phyloP scores from a whole-genome alignment of 805 yeast genomes.

The Schwanniomyces occidentalis region DNA sequence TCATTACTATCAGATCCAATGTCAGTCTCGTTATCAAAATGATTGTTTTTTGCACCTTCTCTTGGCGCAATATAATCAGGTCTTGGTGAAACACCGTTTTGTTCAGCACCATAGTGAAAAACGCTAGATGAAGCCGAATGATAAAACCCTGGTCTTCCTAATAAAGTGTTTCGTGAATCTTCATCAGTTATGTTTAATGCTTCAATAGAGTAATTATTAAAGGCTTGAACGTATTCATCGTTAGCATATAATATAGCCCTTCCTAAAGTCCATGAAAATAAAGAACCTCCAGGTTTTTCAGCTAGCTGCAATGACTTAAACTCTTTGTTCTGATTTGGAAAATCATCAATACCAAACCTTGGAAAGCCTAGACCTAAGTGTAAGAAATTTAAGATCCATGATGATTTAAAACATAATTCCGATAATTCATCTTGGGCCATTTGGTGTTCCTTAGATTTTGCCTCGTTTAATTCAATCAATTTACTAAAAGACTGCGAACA shows the following conservation, averaged over 20 bases:
- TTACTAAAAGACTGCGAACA: constrained; percentile 46
- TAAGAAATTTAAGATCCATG: constrained; percentile 57
- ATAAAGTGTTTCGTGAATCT: background rate
- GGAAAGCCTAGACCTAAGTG: constrained; percentile 65
- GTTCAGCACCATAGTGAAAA: constrained; percentile 57
- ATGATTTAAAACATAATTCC: constrained; percentile 60
- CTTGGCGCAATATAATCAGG: constrained; percentile 38
- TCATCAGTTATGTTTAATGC: constrained; percentile 14
- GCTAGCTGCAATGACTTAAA: constrained; percentile 45
- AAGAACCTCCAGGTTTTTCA: constrained; percentile 40
- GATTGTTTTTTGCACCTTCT: constrained; percentile 16
- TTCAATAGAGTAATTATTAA: constrained; percentile 28
- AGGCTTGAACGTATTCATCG: constrained; percentile 50
- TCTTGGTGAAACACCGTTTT: constrained; percentile 36
- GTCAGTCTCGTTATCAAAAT: constrained; percentile 31
- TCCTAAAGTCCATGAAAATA: constrained; percentile 59
- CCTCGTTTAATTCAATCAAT: constrained; percentile 33
- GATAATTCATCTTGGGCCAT: constrained; percentile 46
- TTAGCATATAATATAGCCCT: constrained; percentile 63
- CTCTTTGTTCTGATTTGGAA: constrained; percentile 15
- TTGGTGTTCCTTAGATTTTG: constrained; percentile 23
- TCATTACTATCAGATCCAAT: constrained; percentile 28
- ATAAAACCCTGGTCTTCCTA: constrained; percentile 46
- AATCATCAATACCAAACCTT: constrained; percentile 44
- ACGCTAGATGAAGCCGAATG: constrained; percentile 49